These are phyloP conservation scores for Moesziomyces antarcticus DNA, from an alignment of 1,284 basidiomycete genomes.

Conservation along the genomic window DNA sequence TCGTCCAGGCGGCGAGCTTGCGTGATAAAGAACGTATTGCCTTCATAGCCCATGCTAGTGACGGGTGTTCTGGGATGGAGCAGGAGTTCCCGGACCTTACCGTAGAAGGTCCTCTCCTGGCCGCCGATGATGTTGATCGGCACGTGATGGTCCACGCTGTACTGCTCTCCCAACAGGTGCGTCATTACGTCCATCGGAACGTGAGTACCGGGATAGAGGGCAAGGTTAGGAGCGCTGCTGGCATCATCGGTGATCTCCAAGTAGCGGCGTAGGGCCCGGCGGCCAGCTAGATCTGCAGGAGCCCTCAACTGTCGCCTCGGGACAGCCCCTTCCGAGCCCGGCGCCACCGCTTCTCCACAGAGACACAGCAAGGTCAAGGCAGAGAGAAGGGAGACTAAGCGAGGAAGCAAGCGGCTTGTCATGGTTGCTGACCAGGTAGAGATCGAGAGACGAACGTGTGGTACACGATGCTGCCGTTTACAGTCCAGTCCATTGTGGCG, in stretches of 20 bases:
- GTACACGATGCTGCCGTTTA: too few species aligned
- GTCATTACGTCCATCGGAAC: constrained; percentile 10
- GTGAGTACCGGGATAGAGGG: background rate
- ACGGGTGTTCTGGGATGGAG: background rate
- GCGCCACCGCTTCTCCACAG: too few species aligned
- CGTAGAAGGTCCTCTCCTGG: background rate
- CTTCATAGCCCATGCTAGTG: background rate
- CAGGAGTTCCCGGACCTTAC: constrained; percentile 7
- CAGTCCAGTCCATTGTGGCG: too few species aligned
- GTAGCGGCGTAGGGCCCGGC: background rate
- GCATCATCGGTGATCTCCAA: constrained; percentile 4
- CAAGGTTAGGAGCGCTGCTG: background rate
- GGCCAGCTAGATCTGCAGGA: background rate
- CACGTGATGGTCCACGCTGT: constrained; percentile 3
- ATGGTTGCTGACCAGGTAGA: too few species aligned
- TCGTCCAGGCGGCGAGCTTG: background rate
- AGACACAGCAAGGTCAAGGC: too few species aligned
- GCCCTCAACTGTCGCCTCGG: background rate
- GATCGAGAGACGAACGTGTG: too few species aligned
- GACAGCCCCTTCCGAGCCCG: too few species aligned
- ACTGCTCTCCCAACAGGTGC: constrained; percentile 3
- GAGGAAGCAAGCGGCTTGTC: too few species aligned
- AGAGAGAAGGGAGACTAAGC: too few species aligned
- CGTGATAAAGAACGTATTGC: background rate
- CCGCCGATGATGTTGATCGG: background rate